Conservation (phyloP, 148 eudicot genomes). For the Amaranthus cruentus region DNA sequence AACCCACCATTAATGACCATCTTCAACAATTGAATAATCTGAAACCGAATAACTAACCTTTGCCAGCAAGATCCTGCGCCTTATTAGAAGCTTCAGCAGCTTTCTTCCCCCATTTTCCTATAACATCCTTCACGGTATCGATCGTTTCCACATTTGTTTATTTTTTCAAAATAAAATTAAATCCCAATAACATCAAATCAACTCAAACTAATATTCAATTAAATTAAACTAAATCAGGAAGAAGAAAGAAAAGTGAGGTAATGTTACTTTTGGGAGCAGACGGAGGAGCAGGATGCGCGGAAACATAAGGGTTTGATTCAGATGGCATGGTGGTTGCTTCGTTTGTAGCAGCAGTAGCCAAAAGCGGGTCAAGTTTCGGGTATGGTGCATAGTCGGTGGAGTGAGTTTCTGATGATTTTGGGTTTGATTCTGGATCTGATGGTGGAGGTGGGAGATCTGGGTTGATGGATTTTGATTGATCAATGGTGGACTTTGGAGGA, state of each 20-base stretch:
- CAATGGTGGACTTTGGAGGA: neutral
- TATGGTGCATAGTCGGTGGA: constrained; percentile 68
- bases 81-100: constrained; percentile 81
- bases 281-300: constrained; percentile 48
- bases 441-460: neutral
- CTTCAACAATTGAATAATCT: too few species aligned
- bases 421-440: constrained; percentile 2
- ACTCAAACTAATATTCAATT: neutral
- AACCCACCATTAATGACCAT: too few species aligned
- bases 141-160: constrained; percentile 39
- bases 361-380: constrained; percentile 58
- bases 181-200: neutral
- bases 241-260: neutral
- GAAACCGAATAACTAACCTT: too few species aligned
- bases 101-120: constrained; percentile 79
- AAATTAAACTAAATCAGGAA: neutral
- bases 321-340: constrained; percentile 63
- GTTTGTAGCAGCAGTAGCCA: constrained; percentile 25
- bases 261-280: constrained; percentile 47
- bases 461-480: constrained; percentile 6
- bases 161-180: neutral
- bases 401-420: constrained; percentile 27
- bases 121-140: constrained; percentile 72
- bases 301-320: constrained; percentile 75
- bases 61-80: constrained; percentile 79